Evolutionary conservation across 2,329 filamentous ascomycete species (phyloP).

Genomic region (Penicillium nordicum): DNA sequence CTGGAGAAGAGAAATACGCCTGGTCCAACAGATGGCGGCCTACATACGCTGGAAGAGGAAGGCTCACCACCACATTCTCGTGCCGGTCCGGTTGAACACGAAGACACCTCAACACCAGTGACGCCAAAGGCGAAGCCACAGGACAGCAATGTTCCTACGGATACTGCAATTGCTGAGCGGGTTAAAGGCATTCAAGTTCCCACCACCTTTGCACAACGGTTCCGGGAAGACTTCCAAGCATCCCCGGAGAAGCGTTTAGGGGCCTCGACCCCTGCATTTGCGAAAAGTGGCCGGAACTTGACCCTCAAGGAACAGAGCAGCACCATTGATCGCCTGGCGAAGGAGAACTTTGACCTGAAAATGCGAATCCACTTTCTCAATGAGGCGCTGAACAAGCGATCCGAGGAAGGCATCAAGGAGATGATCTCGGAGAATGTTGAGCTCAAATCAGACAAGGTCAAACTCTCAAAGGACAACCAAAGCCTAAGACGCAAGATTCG

Average conservation of each 20-base stretch:
- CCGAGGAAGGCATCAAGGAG: constrained; percentile 93
- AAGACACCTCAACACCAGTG: constrained; percentile 55
- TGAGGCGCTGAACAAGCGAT: constrained; percentile 86
- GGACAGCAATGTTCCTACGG: constrained; percentile 66
- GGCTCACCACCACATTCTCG: constrained; percentile 34
- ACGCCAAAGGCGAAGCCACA: constrained; percentile 66
- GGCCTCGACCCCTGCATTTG: constrained; percentile 49
- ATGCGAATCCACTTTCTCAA: constrained; percentile 97
- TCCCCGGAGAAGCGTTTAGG: constrained; percentile 58
- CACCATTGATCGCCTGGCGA: constrained; percentile 91
- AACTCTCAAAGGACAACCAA: constrained; percentile 88
- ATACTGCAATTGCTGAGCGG: constrained; percentile 83
- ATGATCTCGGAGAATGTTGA: constrained; percentile 98
- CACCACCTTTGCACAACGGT: constrained; percentile 81
- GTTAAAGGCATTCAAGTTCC: constrained; percentile 88
- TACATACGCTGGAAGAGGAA: constrained; percentile 60
- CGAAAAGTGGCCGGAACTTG: constrained; percentile 64
- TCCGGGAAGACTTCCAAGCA: constrained; percentile 66
- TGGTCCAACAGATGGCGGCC: constrained; percentile 43
- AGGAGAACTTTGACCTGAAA: constrained; percentile 97
- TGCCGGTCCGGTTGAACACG: constrained; percentile 37
- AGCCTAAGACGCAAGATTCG: constrained; percentile 74
- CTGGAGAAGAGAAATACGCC: constrained; percentile 44
- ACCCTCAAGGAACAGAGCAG: constrained; percentile 97
- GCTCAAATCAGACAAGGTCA: constrained; percentile 82